phyloP scores from a whole-genome alignment of 2,329 filamentous ascomycete genomes.

The Pseudogymnoascus verrucosus region DNA sequence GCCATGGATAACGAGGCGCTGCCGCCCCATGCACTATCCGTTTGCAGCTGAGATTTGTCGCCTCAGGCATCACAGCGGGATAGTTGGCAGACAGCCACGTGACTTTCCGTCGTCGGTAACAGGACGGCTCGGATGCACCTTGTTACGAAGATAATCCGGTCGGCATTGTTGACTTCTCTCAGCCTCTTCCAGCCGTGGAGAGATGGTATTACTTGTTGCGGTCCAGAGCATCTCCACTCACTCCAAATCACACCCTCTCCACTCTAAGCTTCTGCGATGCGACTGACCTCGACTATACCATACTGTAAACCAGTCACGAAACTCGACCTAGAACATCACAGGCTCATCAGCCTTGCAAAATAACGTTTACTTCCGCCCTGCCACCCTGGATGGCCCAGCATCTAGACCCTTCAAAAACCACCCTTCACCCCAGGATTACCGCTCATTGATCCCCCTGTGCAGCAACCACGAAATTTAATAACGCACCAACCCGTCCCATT shows the following conservation, averaged over 20 bases:
- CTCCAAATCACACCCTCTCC: neutral
- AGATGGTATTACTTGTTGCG: neutral
- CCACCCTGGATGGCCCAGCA: slow-evolving; percentile 4
- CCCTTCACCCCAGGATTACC: neutral
- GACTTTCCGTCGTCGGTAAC: neutral
- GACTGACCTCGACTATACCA: neutral
- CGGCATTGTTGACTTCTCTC: slow-evolving; percentile 3
- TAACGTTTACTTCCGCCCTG: neutral
- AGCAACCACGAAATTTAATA: neutral
- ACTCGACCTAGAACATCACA: neutral
- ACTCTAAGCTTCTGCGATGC: slow-evolving; percentile 7
- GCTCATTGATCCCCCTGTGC: neutral
- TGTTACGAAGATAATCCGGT: neutral
- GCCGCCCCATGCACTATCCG: neutral
- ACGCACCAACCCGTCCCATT: neutral
- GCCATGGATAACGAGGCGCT: slow-evolving; percentile 2
- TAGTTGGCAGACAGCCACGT: neutral
- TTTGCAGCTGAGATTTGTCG: neutral
- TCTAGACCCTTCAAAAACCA: slow-evolving; percentile 3
- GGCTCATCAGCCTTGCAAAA: slow-evolving; percentile 2
- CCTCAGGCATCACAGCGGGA: neutral
- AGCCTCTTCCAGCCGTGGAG: slow-evolving; percentile 4
- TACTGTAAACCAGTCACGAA: neutral
- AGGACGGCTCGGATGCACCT: neutral
- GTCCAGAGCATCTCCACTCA: neutral